Base-by-base conservation (phyloP, 192 early-diverging fungal species). In the Mortierella hygrophila region DNA sequence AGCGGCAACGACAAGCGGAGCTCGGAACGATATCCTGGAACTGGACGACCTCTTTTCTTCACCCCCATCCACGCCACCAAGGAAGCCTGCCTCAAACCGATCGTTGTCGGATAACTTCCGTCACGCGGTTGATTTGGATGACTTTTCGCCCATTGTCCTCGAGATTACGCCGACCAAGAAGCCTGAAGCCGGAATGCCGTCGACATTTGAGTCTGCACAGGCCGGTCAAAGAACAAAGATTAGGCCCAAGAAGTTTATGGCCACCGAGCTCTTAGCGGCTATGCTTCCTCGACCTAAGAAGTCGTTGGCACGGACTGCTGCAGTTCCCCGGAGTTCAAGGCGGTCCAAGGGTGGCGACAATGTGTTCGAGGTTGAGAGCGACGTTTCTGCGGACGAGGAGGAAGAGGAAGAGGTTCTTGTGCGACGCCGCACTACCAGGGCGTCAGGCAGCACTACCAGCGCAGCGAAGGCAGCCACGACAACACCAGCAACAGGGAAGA, bases 121-220 rank as follows among this genome's bases (percentile, higher is more conserved):
- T 54, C 20, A 73, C 26, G 68, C 79, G 20, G 46, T 54, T 13
- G 52, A 57, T 23, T 70, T 52, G 37, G 42, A 49, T 54, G 46
- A 49, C 11, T 26, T 74, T 0, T 77, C 76, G n/a, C 72, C 76
- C 16, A 76, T 84, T 72, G 32, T 65, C 20, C 26, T 79, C 1
- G 77, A 70, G 63, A 42, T 29, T 1, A 72, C 83, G 4, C 83
- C 83, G 20, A 57, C 16, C 20, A 85, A 72, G 75, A 80, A 73
- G 21, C 83, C 83, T 3, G 83, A 85, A 37, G 83, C 83, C 35
- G 83, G 83, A 6, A 75, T 80, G 78, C 83, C 83, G 1, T 18
- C 41, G 6, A 73, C 83, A 4, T 41, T 69, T 29, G 78, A 77
- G 15, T 47, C 69, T 0, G 21, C 70, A 6, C 60, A 54, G 6